Evolutionary conservation across 768 basidiomycete genomes (phyloP).

Genomic region (Asterophora parasitica): DNA sequence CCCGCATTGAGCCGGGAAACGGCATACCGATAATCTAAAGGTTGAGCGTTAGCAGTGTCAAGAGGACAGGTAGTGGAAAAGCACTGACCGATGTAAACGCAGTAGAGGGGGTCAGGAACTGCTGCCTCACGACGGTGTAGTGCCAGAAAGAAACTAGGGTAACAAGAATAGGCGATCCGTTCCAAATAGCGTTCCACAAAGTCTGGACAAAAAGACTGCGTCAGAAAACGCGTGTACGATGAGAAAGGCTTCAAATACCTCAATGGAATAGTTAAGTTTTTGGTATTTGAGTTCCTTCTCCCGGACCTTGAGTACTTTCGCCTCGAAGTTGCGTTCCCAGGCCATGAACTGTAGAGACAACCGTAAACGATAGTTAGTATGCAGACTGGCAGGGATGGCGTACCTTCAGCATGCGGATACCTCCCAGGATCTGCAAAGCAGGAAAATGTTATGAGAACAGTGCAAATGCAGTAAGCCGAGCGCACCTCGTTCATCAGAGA

Average conservation of each 20-base stretch:
- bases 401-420: constrained; percentile 85
- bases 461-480: background rate
- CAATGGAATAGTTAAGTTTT: constrained; percentile 81
- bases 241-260: constrained; percentile 41
- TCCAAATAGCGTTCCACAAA: constrained; percentile 51
- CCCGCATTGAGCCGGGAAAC: background rate
- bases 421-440: constrained; percentile 64
- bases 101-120: constrained; percentile 73
- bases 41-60: constrained; percentile 42
- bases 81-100: constrained; percentile 70
- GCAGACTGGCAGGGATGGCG: background rate
- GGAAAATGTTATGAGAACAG: background rate
- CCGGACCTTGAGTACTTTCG: constrained; percentile 63
- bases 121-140: constrained; percentile 65
- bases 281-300: constrained; percentile 82
- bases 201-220: constrained; percentile 22
- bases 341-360: constrained; percentile 72
- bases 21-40: constrained; percentile 45
- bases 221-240: background rate
- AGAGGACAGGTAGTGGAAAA: constrained; percentile 17
- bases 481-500: constrained; percentile 78
- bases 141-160: constrained; percentile 64
- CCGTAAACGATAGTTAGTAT: background rate
- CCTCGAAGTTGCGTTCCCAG: constrained; percentile 87
- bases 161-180: constrained; percentile 61